phyloP scores from a whole-genome alignment of 2,329 filamentous ascomycete genomes.

The Diaporthe longicolla region DNA sequence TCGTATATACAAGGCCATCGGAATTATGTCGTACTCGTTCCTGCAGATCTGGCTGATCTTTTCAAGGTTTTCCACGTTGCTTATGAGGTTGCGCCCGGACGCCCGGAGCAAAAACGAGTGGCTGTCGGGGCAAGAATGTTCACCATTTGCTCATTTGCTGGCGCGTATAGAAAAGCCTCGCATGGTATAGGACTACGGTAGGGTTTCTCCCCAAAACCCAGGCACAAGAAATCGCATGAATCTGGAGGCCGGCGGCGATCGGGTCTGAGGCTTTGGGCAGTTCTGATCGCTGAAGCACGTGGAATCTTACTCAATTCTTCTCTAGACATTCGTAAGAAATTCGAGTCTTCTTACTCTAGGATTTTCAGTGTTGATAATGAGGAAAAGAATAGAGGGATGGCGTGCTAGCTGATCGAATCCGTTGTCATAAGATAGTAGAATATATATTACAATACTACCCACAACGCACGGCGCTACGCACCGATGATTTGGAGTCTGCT shows the following conservation, averaged over 20 bases:
- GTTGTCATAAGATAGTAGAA: neutral
- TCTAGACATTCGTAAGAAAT: neutral
- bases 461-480: neutral
- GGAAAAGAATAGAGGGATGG: neutral
- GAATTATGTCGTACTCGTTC: slow-evolving; percentile 22
- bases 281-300: slow-evolving; percentile 12
- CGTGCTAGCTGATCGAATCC: neutral
- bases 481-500: neutral
- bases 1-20: neutral
- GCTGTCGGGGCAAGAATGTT: neutral
- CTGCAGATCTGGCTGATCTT: slow-evolving; percentile 22
- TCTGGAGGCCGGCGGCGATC: slow-evolving; percentile 22
- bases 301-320: slow-evolving; percentile 8
- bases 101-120: neutral
- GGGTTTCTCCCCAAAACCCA: neutral
- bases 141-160: neutral
- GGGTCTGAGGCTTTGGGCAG: neutral
- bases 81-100: slow-evolving; percentile 5
- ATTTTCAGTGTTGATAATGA: neutral
- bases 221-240: slow-evolving; percentile 22
- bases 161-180: neutral
- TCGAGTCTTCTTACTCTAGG: neutral
- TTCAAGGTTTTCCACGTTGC: neutral
- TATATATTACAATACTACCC: neutral
- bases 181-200: neutral